Evolutionary conservation across 78 protist genomes (phyloP).

Genomic region (Parvularia atlantis): DNA sequence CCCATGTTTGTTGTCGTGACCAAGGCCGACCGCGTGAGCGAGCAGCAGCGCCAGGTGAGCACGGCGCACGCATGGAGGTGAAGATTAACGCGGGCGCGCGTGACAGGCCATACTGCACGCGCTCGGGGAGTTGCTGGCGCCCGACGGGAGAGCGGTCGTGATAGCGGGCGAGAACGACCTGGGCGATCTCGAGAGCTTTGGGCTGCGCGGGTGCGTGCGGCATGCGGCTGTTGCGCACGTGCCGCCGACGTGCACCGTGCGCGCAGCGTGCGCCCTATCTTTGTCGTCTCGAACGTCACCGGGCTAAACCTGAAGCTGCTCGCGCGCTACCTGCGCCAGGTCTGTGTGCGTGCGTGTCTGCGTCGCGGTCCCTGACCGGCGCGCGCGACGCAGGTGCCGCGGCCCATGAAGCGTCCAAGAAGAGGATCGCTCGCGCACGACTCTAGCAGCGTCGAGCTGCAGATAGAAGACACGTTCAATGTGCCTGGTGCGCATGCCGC

Average conservation of each 20-base stretch:
- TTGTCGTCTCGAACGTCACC: conserved; percentile 68
- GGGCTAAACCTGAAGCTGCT: conserved; percentile 60
- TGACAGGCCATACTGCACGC: no score
- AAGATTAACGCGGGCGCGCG: no score
- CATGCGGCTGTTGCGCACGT: no score
- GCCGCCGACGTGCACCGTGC: no score
- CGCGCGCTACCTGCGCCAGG: conserved; percentile 52
- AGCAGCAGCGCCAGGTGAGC: background rate
- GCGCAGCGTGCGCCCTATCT: conserved; percentile 72
- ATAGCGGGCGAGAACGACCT: conserved; percentile 65
- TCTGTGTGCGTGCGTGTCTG: conserved; percentile 58
- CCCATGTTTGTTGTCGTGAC: conserved; percentile 79
- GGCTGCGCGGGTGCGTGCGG: conserved; percentile 45
- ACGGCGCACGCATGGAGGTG: no score
- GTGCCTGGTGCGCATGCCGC: conserved; percentile 63
- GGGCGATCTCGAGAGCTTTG: no score
- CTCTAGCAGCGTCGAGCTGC: no score
- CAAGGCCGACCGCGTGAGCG: conserved; percentile 68
- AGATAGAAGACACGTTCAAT: conserved; percentile 38
- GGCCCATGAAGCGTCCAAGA: no score
- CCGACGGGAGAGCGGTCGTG: conserved; percentile 61
- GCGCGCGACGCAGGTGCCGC: no score
- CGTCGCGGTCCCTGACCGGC: conserved; percentile 37
- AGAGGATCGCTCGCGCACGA: no score
- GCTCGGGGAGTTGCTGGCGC: conserved; percentile 35